phyloP scores from a whole-genome alignment of 768 basidiomycete genomes.

The Dioszegia crocea region DNA sequence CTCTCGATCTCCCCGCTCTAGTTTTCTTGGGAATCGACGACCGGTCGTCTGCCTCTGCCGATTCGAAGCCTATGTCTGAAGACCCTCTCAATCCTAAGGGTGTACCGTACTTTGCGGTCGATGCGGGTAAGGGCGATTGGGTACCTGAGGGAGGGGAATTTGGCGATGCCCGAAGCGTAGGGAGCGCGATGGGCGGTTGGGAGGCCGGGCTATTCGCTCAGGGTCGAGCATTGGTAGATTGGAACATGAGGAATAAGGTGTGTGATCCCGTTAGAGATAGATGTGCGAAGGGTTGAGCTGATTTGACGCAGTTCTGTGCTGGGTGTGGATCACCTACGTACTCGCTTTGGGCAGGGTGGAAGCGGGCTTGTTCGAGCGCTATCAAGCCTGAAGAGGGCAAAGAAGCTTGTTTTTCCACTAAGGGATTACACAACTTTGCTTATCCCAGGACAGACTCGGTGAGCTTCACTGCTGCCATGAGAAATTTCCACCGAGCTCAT shows the following conservation, averaged over 20 bases:
- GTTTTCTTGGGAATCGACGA: slow-evolving; percentile 49
- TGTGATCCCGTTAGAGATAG: slow-evolving; percentile 8
- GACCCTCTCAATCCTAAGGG: slow-evolving; percentile 66
- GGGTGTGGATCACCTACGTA: slow-evolving; percentile 76
- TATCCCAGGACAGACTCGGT: slow-evolving; percentile 50
- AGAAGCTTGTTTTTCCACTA: slow-evolving; percentile 54
- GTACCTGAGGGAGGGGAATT: slow-evolving; percentile 52
- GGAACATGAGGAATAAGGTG: slow-evolving; percentile 86
- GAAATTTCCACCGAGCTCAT: not conserved
- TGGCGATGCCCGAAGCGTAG: slow-evolving; percentile 49
- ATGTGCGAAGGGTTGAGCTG: not conserved
- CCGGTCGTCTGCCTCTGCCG: slow-evolving; percentile 19
- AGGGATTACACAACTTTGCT: slow-evolving; percentile 77
- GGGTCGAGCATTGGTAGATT: slow-evolving; percentile 79
- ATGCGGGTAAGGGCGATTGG: slow-evolving; percentile 55
- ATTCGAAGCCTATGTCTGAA: slow-evolving; percentile 58
- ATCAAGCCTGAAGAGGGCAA: slow-evolving; percentile 26
- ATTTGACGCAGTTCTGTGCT: slow-evolving; percentile 68
- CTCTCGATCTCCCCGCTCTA: slow-evolving; percentile 25
- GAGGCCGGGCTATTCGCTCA: slow-evolving; percentile 72
- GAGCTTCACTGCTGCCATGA: slow-evolving; percentile 8
- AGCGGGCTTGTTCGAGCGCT: slow-evolving; percentile 67
- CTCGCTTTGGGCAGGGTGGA: slow-evolving; percentile 95
- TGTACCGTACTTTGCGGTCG: slow-evolving; percentile 79
- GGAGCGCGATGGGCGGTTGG: slow-evolving; percentile 56